Evolutionary conservation across 208 protist genomes (phyloP), one percentile per base, ranked within the genome.

Genomic region (Acanthamoeba healyi): DNA sequence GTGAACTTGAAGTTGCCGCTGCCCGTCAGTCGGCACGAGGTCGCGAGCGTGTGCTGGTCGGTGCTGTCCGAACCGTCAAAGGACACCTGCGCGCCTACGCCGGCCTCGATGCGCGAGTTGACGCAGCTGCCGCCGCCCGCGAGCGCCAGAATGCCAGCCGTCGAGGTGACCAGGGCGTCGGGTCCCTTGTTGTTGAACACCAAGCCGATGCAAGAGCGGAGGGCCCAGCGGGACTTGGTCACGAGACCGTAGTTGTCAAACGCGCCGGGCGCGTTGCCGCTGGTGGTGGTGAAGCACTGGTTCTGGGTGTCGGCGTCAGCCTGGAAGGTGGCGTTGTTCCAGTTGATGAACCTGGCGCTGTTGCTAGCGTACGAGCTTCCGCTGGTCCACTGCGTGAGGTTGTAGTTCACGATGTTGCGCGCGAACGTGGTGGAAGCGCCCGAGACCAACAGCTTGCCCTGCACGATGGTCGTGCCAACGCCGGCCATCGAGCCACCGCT

Each of bases 321-420:
- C 24, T 36, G 24, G 86, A 92, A 92, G 29, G 86, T 92, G 86
- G 86, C 86, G 56, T 92, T 92, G 86, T 92, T 49, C 61, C 65
- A 77, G 86, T 92, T 92, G 36, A 51, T 22, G 58, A 92, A 67
- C 86, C 40, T 9, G 15, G 86, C 86, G 29, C 86, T 58, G 29
- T 40, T 92, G 86, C 10, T 19, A 32, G 40, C 38, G 38, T 9
- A 34, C 26, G 42, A 24, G 86, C 42, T 77, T 40, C 86, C 86
- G 56, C 38, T 54, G 42, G 51, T 44, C 86, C 86, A 92, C 61
- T 92, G 65, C 32, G 61, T 51, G 34, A 77, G 14, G 65, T 74
- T 74, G 86, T 92, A 77, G 56, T 92, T 92, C 26, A 92, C 56
- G 29, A 92, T n/a, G 86, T 67, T 19, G 56, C 86, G 56, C 40